phyloP scores from a whole-genome alignment of 768 basidiomycete species.

The Dacryopinax spathularia region DNA sequence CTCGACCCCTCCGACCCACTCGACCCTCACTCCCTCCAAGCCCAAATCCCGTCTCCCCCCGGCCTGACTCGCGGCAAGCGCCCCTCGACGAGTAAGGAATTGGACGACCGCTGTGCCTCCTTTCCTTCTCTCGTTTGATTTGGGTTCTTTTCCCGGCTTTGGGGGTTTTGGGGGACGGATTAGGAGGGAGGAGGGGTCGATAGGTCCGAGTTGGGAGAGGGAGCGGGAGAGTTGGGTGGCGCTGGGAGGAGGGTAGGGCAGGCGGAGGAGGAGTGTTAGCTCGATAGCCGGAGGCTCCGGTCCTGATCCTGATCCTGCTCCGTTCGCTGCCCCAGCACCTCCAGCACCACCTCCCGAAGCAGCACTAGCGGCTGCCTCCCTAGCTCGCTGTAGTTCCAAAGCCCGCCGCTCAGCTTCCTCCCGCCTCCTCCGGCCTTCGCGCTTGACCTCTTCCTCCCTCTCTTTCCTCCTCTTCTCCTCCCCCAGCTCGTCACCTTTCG shows the following conservation, averaged over 20 bases:
- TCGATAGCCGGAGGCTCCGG: too few relatives aligned
- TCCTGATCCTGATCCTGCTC: conserved; percentile 20
- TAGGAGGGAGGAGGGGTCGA: conserved; percentile 51
- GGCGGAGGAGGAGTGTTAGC: not conserved
- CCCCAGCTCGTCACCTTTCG: conserved; percentile 41
- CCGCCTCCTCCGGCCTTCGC: conserved; percentile 46
- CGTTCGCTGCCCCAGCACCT: conserved; percentile 30
- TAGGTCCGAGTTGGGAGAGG: conserved; percentile 45
- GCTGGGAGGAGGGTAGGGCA: not conserved
- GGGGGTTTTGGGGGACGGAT: conserved; percentile 45
- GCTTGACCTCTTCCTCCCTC: conserved; percentile 59
- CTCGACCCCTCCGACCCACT: conserved; percentile 62
- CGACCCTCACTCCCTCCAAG: conserved; percentile 47
- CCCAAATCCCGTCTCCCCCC: conserved; percentile 35
- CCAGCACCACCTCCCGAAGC: conserved; percentile 32
- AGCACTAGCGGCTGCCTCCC: conserved; percentile 40
- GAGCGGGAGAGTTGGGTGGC: not conserved
- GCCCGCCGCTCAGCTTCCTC: not conserved
- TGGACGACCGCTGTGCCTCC: conserved; percentile 58
- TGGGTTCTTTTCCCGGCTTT: conserved; percentile 32
- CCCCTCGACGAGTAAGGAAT: conserved; percentile 60
- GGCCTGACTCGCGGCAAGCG: conserved; percentile 60
- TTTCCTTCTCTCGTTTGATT: conserved; percentile 34
- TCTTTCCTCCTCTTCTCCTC: conserved; percentile 42
- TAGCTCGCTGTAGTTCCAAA: conserved; percentile 7